These are phyloP conservation scores for Ceratocystis eucalypticola DNA, from an alignment of 2,329 filamentous ascomycete species.

Conservation along the genomic window DNA sequence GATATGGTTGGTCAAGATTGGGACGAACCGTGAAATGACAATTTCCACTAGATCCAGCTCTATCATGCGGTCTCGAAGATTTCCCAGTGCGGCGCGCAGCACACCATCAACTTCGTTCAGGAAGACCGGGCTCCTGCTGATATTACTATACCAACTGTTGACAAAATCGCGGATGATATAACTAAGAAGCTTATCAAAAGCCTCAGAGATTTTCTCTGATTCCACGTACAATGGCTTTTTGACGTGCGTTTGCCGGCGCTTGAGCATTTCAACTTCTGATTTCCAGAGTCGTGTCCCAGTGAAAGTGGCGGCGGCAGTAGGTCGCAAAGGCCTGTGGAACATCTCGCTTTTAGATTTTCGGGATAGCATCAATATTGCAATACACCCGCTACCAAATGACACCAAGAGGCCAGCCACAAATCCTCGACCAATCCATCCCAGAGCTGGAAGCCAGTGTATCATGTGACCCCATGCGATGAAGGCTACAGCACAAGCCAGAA, in stretches of 20 bases:
- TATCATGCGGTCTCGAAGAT: constrained; percentile 57
- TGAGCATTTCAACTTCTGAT: constrained; percentile 53
- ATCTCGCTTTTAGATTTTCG: constrained; percentile 31
- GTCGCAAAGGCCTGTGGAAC: constrained; percentile 30
- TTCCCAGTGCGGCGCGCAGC: constrained; percentile 58
- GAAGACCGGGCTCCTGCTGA: constrained; percentile 69
- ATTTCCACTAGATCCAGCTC: constrained; percentile 74
- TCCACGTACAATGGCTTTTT: constrained; percentile 58
- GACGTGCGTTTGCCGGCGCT: constrained; percentile 51
- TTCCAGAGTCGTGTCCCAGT: constrained; percentile 51
- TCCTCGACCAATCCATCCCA: constrained; percentile 77
- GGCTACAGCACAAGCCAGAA: constrained; percentile 51
- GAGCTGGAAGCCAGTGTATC: constrained; percentile 65
- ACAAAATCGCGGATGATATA: constrained; percentile 74
- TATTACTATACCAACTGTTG: constrained; percentile 73
- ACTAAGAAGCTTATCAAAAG: constrained; percentile 64
- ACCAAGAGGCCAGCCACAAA: constrained; percentile 57
- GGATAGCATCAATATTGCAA: constrained; percentile 49
- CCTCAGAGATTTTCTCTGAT: constrained; percentile 64
- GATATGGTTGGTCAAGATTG: constrained; percentile 77
- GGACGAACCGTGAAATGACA: constrained; percentile 68
- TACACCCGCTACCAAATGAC: constrained; percentile 40
- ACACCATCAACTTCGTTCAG: constrained; percentile 73
- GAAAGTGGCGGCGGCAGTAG: constrained; percentile 42
- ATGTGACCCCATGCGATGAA: constrained; percentile 83